Evolutionary conservation across 257 asterid species (phyloP), one percentile per base, ranked within the genome.

Genomic region (Lavandula angustifolia): DNA sequence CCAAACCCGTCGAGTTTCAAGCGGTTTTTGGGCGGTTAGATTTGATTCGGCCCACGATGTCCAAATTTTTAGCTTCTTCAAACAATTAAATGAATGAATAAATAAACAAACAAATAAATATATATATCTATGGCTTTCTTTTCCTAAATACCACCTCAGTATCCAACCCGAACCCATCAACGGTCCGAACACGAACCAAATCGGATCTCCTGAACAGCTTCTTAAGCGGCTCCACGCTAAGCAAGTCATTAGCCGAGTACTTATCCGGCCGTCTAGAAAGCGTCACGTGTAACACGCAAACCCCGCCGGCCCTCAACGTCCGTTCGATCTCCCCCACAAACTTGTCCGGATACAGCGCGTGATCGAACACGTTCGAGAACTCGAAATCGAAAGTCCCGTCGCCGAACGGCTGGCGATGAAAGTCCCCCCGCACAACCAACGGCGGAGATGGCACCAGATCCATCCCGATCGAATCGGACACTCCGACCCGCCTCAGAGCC

Each of bases 381-480:
- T 92, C 96, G 47, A 92, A 86, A 34, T 92, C 99, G 69, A 89
- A 92, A 0, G 52, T 77, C 44, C 40, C 85, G 7, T 73, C 91
- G 2, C 34, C 71, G 53, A 92, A 92, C 67, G 97, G 99, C 80
- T 92, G 96, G 0, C 61, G 74, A 50, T 92, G 99, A 31, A 92
- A 92, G 70, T 92, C 99, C 0, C 99, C 99, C 41, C 78, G 78
- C 7, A 92, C 11, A 2, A 92, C 99, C 3, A 92, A 76, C 42
- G 99, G 99, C 17, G 99, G 97, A 12, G 68, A 74, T 4, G 97
- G 99, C 37, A 85, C 99, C 44, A 92, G 85, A 71, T 92, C 97
- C 16, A 92, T 82, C 59, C 99, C 99, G 0, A 92, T 65, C 1
- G 99, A 84, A 10, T 92, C 78, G 0, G 59, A 31, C 0, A 92